Evolutionary conservation across 1,139 yeast genomes (phyloP), one percentile per base, ranked within the genome.

Genomic region (Zygosaccharomyces sapae): DNA sequence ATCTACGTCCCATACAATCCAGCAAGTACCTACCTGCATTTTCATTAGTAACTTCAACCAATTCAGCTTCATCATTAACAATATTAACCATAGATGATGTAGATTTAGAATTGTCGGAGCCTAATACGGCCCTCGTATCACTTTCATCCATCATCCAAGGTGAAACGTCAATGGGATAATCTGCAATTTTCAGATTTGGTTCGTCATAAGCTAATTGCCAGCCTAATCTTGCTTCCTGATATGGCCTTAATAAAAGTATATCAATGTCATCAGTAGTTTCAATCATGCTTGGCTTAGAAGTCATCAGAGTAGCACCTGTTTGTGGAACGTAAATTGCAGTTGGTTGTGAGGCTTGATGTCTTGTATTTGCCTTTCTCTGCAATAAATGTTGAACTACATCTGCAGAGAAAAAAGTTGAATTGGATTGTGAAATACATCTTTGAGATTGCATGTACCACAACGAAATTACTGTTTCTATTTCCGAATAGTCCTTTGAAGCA

Each of bases 181-280:
- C 67, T 4, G 58, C 59, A 9, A 63, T 51, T 39, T 59, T 59
- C 33, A 63, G 45, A 45, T 54, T 58, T n/a, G 67, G 67, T 43
- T 63, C 66, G 50, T 64, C 67, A 30, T 53, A 57, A 1, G 68
- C 68, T 13, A 63, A 41, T 45, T 63, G 67, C 63, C 63, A 60
- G 9, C 62, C 59, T 2, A 53, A 35, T 19, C 50, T 49, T 4
- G 52, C 41, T 5, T 55, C 55, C 7, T 54, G 34, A 5, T 53
- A 44, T 4, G 64, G 58, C 35, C 65, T 51, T n/a, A 62, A 42
- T 3, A 63, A 45, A 12, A 62, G 38, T 12, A 63, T 51, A 42
- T 62, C 67, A n/a, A 59, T 55, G 9, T 57, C 58, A 25, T 55
- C 53, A 3, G 47, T 19, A 5, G 46, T 53, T 37, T 48, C 50